A percentile compares a stretch with the other conserved stretches of the same genome.
Conservation (phyloP, 192 early-diverging fungal species). For the Entomortierella beljakovae region DNA sequence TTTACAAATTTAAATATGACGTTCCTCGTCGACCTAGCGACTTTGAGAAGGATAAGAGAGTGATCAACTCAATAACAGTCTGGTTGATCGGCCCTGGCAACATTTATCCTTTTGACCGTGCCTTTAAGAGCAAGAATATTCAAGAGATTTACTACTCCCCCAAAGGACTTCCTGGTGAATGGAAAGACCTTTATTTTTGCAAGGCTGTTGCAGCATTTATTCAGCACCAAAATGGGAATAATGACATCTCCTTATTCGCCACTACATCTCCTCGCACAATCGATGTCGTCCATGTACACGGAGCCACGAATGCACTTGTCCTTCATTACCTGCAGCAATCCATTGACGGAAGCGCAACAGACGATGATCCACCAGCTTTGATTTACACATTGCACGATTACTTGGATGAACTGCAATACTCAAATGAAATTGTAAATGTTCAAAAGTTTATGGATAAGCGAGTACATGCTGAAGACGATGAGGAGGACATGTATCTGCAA, state of each 20-base stretch:
- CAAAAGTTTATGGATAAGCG: conserved; percentile 59
- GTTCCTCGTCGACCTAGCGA: conserved; percentile 35
- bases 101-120: conserved; percentile 55
- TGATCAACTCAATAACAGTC: conserved; percentile 43
- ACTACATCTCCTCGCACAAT: conserved; percentile 38
- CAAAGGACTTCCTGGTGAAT: conserved; percentile 64
- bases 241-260: conserved; percentile 64
- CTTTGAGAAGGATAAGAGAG: conserved; percentile 12
- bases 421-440: conserved; percentile 60
- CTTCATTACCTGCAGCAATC: conserved; percentile 57
- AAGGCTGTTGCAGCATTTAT: conserved; percentile 65
- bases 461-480: conserved; percentile 41
- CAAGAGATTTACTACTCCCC: conserved; percentile 61
- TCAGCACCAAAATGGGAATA: conserved; percentile 48
- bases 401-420: conserved; percentile 66
- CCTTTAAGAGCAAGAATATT: conserved; percentile 50
- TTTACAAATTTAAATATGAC: conserved; percentile 51
- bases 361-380: conserved; percentile 56
- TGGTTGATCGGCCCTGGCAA: conserved; percentile 64
- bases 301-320: conserved; percentile 66
- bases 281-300: conserved; percentile 68
- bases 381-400: conserved; percentile 72
- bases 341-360: conserved; percentile 45
- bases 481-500: conserved; percentile 37
- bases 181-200: conserved; percentile 68